A percentile compares a stretch with the other conserved stretches of the same genome.
These are phyloP conservation scores for Plasmodium relictum DNA, from an alignment of 169 alveolate species.

Conservation along the genomic window DNA sequence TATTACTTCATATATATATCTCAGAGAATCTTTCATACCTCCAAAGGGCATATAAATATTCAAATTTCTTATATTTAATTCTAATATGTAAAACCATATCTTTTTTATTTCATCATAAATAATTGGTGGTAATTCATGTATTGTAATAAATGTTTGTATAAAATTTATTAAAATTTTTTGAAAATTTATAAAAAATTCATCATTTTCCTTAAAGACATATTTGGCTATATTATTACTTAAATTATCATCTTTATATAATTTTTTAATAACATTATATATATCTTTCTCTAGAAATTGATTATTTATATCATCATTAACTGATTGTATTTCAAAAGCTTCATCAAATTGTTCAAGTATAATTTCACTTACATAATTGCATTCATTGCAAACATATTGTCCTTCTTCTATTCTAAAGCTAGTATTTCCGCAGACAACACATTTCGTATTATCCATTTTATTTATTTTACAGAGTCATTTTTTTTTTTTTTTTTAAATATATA, in stretches of 20 bases:
- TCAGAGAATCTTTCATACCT: constrained; percentile 11
- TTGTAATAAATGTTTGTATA: constrained; percentile 11
- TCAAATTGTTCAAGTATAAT: constrained; percentile 33
- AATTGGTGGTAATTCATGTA: constrained; percentile 16
- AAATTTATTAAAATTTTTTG: constrained; percentile 36
- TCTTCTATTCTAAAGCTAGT: constrained; percentile 33
- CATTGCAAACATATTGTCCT: constrained; percentile 43
- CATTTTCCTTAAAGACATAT: constrained; percentile 63
- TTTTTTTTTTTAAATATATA: background rate
- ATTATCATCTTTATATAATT: constrained; percentile 43
- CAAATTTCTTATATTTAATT: constrained; percentile 16
- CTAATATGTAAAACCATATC: constrained; percentile 54
- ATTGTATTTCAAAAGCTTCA: constrained; percentile 10
- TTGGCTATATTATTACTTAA: constrained; percentile 24
- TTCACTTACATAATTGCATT: constrained; percentile 55
- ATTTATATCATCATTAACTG: background rate
- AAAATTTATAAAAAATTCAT: constrained; percentile 54
- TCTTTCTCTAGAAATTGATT: constrained; percentile 27
- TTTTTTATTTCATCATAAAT: constrained; percentile 48
- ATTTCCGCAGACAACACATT: constrained; percentile 38
- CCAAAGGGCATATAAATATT: constrained; percentile 40
- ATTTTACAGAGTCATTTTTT: constrained; percentile 2
- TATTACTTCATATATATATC: constrained; percentile 43
- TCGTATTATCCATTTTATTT: constrained; percentile 20
- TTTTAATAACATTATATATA: constrained; percentile 34